Evolutionary conservation across 2,329 filamentous ascomycete genomes (phyloP), one percentile per base, ranked within the genome.

Genomic region (Esteya vermicola): DNA sequence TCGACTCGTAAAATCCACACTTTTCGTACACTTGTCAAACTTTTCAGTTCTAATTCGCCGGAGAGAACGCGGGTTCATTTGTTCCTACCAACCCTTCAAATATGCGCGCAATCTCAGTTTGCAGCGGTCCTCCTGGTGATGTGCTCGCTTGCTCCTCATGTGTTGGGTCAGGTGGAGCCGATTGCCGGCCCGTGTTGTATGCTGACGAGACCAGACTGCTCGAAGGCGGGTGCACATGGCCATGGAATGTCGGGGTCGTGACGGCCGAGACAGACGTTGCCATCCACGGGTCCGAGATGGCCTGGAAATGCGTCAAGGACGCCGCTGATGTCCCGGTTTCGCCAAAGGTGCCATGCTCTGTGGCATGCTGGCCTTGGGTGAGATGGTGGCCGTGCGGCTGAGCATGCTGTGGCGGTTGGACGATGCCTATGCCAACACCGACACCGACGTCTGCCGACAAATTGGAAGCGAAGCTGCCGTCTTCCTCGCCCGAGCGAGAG

Each of bases 81-180:
- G 28, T n/a, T 7, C 26, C 39, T 12, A 32, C 31, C 20, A 37
- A 62, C 2, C 54, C 58, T 43, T 66, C 63, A 36, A 58, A 67
- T 16, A 67, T 62, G 18, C 63, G 61, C 12, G 62, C 67, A 64
- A 75, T 70, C 48, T 75, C 71, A 19, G 49, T 65, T 41, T 70
- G 68, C 28, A 75, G 62, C 47, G n/a, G n/a, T n/a, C n/a, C n/a
- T n/a, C n/a, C n/a, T n/a, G n/a, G n/a, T n/a, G n/a, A n/a, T 61
- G 62, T 22, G 60, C 47, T 5, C 70, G 70, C 22, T 72, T 74
- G 32, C 16, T n/a, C 10, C 25, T 20, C 25, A 16, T 19, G 18
- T 18, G 16, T 20, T 20, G 13, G 34, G 31, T 14, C 4, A 3
- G 20, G 25, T n/a, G 38, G 31, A 3, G 13, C 27, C 4, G 32